These are phyloP conservation scores for Purpureocillium takamizusanense DNA, from an alignment of 2,329 filamentous ascomycete species.

Conservation along the genomic window DNA sequence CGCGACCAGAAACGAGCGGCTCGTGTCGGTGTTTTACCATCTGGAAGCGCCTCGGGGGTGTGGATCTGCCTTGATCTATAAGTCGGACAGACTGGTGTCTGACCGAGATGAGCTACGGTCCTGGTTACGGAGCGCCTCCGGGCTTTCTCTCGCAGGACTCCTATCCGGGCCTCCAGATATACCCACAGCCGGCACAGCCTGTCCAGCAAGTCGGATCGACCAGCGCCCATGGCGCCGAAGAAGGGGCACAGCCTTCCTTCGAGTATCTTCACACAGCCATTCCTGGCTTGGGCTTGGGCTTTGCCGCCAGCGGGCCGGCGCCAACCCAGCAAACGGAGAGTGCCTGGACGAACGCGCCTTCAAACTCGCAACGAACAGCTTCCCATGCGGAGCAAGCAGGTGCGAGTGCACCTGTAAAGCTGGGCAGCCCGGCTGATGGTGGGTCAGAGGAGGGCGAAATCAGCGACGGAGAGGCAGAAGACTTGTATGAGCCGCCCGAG, in stretches of 20 bases:
- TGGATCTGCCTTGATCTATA: too few species aligned
- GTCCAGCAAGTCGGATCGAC: neutral
- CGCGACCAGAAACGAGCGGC: too few species aligned
- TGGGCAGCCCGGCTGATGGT: constrained; percentile 3
- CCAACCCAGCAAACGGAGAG: constrained; percentile 2
- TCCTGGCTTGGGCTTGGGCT: constrained; percentile 21
- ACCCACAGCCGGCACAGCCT: neutral
- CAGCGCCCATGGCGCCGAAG: neutral
- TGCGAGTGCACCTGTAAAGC: neutral
- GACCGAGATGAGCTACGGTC: neutral
- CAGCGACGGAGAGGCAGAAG: constrained; percentile 57
- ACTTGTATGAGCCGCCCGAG: constrained; percentile 39
- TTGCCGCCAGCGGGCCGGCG: too few species aligned
- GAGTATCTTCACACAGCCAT: constrained; percentile 14
- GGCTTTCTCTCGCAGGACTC: too few species aligned
- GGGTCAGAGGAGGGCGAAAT: constrained; percentile 65
- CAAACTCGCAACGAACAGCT: neutral
- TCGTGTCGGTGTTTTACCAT: too few species aligned
- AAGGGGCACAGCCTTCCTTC: constrained; percentile 2
- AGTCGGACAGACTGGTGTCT: neutral
- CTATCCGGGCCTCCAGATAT: too few species aligned
- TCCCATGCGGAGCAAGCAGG: neutral
- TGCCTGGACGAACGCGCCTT: constrained; percentile 3
- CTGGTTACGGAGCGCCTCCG: too few species aligned
- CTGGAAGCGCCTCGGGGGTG: too few species aligned